Base-by-base conservation (phyloP, 768 basidiomycete species). In the Termitomyces sp. region DNA sequence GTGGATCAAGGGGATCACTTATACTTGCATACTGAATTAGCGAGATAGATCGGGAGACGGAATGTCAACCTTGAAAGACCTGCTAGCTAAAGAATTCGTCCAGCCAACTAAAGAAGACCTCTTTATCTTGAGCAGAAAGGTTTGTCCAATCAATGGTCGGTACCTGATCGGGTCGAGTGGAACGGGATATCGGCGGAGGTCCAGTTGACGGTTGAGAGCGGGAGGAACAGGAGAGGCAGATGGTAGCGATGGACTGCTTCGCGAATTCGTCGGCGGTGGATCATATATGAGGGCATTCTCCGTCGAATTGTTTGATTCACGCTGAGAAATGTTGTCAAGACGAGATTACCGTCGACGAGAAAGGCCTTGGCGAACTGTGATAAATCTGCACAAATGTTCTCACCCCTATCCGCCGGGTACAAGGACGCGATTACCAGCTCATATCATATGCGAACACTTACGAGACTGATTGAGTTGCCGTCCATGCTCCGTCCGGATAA, bases 41-140 rank as follows among this genome's bases (percentile, higher is more conserved):
- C 47, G 46, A 43, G 57, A 53, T 8, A 32, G 32, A 40, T 5
- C 51, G n/a, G 5, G 53, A 14, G 66, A 59, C 26, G 54, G 42
- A 26, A 70, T 67, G 24, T 68, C 63, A 20, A 77, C 65, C 42
- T 64, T 65, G 38, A 73, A 68, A 50, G 73, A 73, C 35, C 77
- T 75, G 16, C 81, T n/a, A n/a, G n/a, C n/a, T 77, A 64, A 92
- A 92, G 71, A 86, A 92, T 64, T 91, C 90, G 66, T 92, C 90
- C 22, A 92, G 74, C 89, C 90, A 92, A 58, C 71, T 70, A 69
- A 92, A 92, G 66, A 92, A 88, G 26, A 75, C 81, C 32, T 81
- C 72, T 66, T 90, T 92, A 65, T 92, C 88, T 66, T 85, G 78
- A 22, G 68, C 65, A 2, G 83, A 80, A 48, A 92, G 75, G 67